Percentiles rank a stretch among this genome's conserved stretches.
phyloP scores from a whole-genome alignment of 345 rosid species.

The Isatis tinctoria region DNA sequence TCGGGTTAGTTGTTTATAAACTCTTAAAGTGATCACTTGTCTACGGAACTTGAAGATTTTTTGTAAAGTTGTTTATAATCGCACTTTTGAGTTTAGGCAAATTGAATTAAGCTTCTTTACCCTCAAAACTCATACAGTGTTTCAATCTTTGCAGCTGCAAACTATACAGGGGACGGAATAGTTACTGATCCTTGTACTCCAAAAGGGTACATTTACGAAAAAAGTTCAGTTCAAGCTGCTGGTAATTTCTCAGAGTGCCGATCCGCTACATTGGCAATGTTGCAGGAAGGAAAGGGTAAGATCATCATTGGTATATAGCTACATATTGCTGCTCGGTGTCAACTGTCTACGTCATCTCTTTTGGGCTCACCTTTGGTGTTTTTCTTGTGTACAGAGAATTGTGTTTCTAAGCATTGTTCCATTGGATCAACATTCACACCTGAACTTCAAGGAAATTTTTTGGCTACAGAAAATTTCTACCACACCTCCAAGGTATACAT shows the following conservation, averaged over 20 bases:
- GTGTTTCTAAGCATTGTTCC: slow-evolving; percentile 52
- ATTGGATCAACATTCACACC: slow-evolving; percentile 83
- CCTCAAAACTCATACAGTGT: background rate
- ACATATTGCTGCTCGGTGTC: background rate
- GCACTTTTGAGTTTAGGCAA: background rate
- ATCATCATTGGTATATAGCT: background rate
- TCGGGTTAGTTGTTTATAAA: slow-evolving; percentile 38
- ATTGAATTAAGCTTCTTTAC: background rate
- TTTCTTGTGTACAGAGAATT: slow-evolving; percentile 47
- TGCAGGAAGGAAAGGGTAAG: slow-evolving; percentile 79
- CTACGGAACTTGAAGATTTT: background rate
- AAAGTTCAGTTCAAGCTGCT: slow-evolving; percentile 40
- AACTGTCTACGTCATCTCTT: slow-evolving; percentile 1
- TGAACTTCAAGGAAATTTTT: slow-evolving; percentile 67
- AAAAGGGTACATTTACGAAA: slow-evolving; percentile 52
- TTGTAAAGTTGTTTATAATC: background rate
- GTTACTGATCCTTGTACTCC: slow-evolving; percentile 79
- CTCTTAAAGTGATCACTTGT: background rate
- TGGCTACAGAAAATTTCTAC: slow-evolving; percentile 90
- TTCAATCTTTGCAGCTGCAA: slow-evolving; percentile 48
- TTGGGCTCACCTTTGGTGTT: background rate
- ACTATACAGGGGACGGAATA: slow-evolving; percentile 34
- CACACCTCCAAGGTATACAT: slow-evolving; percentile 72
- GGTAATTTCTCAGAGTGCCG: slow-evolving; percentile 95
- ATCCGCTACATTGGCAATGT: slow-evolving; percentile 54